Evolutionary conservation across 371 early-diverging fungal genomes (phyloP).

Genomic region (Cokeromyces recurvatus): DNA sequence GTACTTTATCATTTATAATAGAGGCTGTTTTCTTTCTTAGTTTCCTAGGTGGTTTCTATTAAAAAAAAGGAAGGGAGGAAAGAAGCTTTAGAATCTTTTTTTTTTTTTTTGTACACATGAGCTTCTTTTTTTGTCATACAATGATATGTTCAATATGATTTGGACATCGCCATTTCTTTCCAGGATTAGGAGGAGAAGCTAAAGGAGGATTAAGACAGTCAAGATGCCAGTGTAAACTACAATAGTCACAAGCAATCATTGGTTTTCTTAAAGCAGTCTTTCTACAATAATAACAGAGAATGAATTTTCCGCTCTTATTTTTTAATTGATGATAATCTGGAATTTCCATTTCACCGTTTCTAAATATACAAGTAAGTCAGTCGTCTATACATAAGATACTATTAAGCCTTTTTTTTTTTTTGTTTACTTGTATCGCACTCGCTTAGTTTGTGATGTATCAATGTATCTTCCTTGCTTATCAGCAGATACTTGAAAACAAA

Average conservation of each 20-base stretch:
- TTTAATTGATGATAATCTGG: conserved; percentile 47
- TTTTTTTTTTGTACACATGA: too few relatives aligned
- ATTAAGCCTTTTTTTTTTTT: neutral
- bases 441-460: conserved; percentile 38
- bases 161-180: conserved; percentile 84
- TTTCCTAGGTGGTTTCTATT: conserved; percentile 24
- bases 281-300: conserved; percentile 60
- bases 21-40: conserved; percentile 2
- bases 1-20: neutral
- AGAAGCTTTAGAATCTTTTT: too few relatives aligned
- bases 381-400: neutral
- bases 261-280: conserved; percentile 49
- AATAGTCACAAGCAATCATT: conserved; percentile 81
- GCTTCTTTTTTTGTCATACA: conserved; percentile 10
- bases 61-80: too few relatives aligned
- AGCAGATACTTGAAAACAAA: conserved; percentile 41
- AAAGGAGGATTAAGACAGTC: conserved; percentile 82
- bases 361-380: conserved; percentile 1
- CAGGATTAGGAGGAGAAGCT: conserved; percentile 54
- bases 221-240: conserved; percentile 79
- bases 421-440: conserved; percentile 23
- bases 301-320: conserved; percentile 48
- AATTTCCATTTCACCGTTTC: conserved; percentile 33
- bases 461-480: conserved; percentile 59
- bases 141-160: conserved; percentile 73